phyloP scores from a whole-genome alignment of 805 yeast species.

The Kregervanrija delftensis region DNA sequence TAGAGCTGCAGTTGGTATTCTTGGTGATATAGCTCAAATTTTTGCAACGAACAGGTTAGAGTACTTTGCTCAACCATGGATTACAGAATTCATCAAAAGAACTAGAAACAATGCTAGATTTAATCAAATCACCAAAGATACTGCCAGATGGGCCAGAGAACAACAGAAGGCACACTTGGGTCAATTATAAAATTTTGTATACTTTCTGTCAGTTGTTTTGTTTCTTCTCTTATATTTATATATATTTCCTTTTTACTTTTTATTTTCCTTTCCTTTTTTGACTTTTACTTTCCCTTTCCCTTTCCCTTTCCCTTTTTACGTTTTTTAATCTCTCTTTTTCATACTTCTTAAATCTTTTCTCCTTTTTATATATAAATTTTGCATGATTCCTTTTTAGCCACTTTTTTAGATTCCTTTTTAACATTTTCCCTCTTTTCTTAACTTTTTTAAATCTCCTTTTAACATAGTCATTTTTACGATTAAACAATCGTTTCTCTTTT shows the following conservation, averaged over 20 bases:
- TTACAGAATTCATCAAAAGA: conserved; percentile 65
- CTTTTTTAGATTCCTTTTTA: conserved; percentile 8
- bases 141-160: conserved; percentile 98
- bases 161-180: conserved; percentile 45
- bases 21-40: conserved; percentile 91
- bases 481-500: conserved; percentile 7
- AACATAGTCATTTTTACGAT: conserved; percentile 3
- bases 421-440: conserved; percentile 4
- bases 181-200: conserved; percentile 5
- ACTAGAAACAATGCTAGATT: conserved; percentile 60
- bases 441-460: conserved; percentile 9
- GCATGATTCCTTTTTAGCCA: not conserved
- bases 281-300: not conserved
- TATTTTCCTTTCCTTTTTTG: not conserved
- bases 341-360: not conserved
- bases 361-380: not conserved
- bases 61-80: conserved; percentile 69
- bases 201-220: not conserved
- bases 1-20: conserved; percentile 79
- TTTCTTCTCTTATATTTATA: not conserved
- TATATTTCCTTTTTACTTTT: not conserved
- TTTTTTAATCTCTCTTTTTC: not conserved
- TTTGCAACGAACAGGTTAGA: conserved; percentile 68
- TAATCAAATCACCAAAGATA: conserved; percentile 65
- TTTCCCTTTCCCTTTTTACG: not conserved